Conservation (phyloP, 352 stramenopile genomes). For the Globisporangium barbulae region DNA sequence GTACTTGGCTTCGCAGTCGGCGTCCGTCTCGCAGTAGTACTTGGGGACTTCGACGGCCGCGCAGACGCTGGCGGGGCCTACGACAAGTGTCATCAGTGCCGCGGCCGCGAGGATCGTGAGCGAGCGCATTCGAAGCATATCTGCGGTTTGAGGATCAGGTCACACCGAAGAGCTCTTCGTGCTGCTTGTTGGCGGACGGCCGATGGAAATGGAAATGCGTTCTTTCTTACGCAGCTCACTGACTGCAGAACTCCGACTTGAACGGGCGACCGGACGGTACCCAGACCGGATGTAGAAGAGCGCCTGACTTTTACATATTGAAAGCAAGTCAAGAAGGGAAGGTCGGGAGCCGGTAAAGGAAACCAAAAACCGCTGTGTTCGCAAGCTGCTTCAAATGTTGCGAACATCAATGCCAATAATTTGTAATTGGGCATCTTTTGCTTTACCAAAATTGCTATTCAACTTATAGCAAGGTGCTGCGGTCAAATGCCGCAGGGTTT, state of each 20-base stretch:
- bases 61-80: not conserved
- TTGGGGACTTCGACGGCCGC: conserved; percentile 13
- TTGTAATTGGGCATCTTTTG: not conserved
- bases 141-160: not conserved
- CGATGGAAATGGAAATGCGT: not conserved
- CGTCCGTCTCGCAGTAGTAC: conserved; percentile 66
- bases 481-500: not conserved
- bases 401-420: not conserved
- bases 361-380: not conserved
- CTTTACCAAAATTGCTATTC: too few relatives aligned
- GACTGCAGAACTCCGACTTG: not conserved
- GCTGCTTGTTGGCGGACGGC: not conserved
- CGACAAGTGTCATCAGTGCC: conserved; percentile 4
- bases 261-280: not conserved
- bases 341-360: not conserved
- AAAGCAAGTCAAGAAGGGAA: not conserved
- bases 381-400: not conserved
- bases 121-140: conserved; percentile 13
- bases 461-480: too few relatives aligned
- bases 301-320: not conserved
- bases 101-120: conserved; percentile 12
- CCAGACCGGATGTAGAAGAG: conserved; percentile 3
- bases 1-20: conserved; percentile 67
- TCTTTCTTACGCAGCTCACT: not conserved
- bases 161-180: not conserved